Percentiles rank a stretch among this genome's conserved stretches.
phyloP scores from a whole-genome alignment of 164 flowering plant species.

The Euptelea pleiosperma region DNA sequence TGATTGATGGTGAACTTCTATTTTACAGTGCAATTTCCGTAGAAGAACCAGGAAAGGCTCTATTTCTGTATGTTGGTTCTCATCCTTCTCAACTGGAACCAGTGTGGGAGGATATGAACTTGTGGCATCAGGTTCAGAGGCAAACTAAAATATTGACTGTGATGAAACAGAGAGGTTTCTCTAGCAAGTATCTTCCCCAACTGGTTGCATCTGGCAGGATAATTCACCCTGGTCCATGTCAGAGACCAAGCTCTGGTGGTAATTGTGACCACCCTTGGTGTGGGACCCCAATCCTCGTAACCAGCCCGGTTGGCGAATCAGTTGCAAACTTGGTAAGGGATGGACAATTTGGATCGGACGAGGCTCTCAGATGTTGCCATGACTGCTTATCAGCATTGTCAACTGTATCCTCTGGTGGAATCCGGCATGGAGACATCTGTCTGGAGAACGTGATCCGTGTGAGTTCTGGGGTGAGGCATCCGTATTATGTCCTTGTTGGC shows the following conservation, averaged over 20 bases:
- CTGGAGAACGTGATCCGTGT: constrained; percentile 74
- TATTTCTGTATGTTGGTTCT: constrained; percentile 71
- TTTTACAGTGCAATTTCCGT: constrained; percentile 55
- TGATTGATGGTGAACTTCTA: constrained; percentile 39
- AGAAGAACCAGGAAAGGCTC: constrained; percentile 55
- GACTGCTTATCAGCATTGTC: constrained; percentile 76
- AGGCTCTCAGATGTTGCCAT: constrained; percentile 74
- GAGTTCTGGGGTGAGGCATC: constrained; percentile 36
- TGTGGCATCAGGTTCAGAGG: constrained; percentile 94
- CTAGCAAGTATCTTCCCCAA: constrained; percentile 71
- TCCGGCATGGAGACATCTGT: constrained; percentile 80
- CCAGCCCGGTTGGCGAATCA: constrained; percentile 71
- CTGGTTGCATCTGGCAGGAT: constrained; percentile 75
- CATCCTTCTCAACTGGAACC: constrained; percentile 87
- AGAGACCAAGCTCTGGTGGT: constrained; percentile 50
- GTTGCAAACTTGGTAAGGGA: constrained; percentile 44
- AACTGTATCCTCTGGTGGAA: constrained; percentile 54
- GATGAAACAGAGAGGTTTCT: constrained; percentile 76
- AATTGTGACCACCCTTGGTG: constrained; percentile 89
- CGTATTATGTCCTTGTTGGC: constrained; percentile 65
- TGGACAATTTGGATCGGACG: constrained; percentile 54
- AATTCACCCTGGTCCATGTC: constrained; percentile 74
- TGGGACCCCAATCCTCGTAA: constrained; percentile 83
- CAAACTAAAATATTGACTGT: constrained; percentile 74
- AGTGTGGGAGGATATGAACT: constrained; percentile 85